Percentiles rank a stretch among this genome's conserved stretches.
phyloP scores from a whole-genome alignment of 768 basidiomycete genomes.

The Suillus paluster region DNA sequence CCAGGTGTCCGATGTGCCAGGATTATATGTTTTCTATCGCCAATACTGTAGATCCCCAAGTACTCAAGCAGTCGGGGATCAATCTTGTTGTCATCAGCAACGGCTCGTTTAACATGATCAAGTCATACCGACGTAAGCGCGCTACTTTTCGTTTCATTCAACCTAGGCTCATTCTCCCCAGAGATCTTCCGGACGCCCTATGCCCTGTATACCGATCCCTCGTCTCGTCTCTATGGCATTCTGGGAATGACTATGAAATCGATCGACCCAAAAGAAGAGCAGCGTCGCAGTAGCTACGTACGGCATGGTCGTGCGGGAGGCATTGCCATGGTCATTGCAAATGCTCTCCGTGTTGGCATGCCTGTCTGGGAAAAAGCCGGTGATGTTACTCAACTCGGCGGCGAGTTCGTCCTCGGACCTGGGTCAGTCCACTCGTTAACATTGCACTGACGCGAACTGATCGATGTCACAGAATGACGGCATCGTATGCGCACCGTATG shows the following conservation, averaged over 20 bases:
- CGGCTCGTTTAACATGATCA: slow-evolving; percentile 76
- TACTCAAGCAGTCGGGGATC: slow-evolving; percentile 52
- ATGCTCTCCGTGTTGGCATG: slow-evolving; percentile 75
- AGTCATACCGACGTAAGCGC: slow-evolving; percentile 66
- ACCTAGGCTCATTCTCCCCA: slow-evolving; percentile 15
- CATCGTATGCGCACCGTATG: slow-evolving; percentile 87
- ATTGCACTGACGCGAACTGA: slow-evolving; percentile 7
- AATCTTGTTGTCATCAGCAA: slow-evolving; percentile 78
- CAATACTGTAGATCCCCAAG: slow-evolving; percentile 49
- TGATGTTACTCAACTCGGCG: slow-evolving; percentile 79
- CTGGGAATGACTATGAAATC: slow-evolving; percentile 74
- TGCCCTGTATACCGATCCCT: slow-evolving; percentile 80
- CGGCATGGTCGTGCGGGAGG: slow-evolving; percentile 68
- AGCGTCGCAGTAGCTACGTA: slow-evolving; percentile 61
- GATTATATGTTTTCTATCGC: slow-evolving; percentile 82
- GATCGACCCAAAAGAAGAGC: slow-evolving; percentile 45
- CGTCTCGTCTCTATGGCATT: slow-evolving; percentile 65
- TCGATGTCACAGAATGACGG: slow-evolving; percentile 51
- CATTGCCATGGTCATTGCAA: slow-evolving; percentile 73
- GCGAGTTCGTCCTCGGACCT: slow-evolving; percentile 82
- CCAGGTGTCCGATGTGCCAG: slow-evolving; percentile 79
- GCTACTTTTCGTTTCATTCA: neutral
- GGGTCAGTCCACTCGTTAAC: slow-evolving; percentile 54
- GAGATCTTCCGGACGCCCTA: slow-evolving; percentile 77
- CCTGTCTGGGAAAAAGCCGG: slow-evolving; percentile 84